A percentile compares a stretch with the other conserved stretches of the same genome.
phyloP scores from a whole-genome alignment of 306 rosid genomes.

The Castanospermum australe region DNA sequence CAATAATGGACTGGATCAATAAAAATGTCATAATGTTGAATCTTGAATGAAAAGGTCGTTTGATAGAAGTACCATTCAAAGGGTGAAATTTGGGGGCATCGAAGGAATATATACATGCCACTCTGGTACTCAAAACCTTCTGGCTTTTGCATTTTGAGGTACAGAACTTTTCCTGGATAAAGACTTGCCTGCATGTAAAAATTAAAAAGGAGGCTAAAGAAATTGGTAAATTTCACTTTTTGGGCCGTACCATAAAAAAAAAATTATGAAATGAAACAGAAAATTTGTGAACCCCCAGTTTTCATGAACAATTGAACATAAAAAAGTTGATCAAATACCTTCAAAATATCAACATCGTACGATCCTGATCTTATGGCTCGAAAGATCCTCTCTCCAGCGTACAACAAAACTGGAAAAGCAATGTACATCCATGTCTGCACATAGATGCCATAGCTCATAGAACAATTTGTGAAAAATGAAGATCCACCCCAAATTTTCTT shows the following conservation, averaged over 20 bases:
- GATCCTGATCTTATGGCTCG: conserved; percentile 80
- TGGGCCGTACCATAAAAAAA: not conserved
- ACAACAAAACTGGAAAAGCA: conserved; percentile 69
- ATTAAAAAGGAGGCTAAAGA: not conserved
- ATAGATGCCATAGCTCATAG: not conserved
- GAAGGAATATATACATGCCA: conserved; percentile 90
- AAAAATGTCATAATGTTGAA: not conserved
- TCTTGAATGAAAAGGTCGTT: not conserved
- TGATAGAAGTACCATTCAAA: conserved; percentile 68
- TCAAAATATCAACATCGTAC: conserved; percentile 63
- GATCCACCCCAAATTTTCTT: not conserved
- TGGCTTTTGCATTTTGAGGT: conserved; percentile 79
- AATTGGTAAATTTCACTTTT: not conserved
- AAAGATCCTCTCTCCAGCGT: conserved; percentile 70
- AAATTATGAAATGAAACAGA: not conserved
- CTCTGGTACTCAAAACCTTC: conserved; percentile 70
- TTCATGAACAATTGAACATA: not conserved
- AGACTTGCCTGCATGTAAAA: conserved; percentile 54
- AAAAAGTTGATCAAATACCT: conserved; percentile 50
- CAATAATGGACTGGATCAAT: not conserved
- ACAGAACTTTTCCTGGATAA: conserved; percentile 75
- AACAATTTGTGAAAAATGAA: not conserved
- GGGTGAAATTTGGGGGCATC: conserved; percentile 85
- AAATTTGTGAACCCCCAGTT: not conserved
- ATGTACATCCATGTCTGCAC: conserved; percentile 90